Conservation (phyloP, 805 yeast species). For the Wickerhamiella qilinensis region DNA sequence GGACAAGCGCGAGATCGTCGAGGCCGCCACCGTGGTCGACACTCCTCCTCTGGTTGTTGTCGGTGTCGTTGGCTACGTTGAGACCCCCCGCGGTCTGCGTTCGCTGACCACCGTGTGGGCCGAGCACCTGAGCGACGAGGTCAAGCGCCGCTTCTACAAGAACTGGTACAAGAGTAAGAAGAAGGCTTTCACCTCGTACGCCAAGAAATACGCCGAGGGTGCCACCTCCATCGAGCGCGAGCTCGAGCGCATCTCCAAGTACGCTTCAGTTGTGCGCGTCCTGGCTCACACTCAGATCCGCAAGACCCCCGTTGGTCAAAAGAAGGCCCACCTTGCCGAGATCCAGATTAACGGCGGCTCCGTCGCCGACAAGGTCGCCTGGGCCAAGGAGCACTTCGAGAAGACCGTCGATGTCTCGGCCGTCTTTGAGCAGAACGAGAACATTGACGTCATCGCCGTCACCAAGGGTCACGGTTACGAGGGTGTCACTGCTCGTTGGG, state of each 20-base stretch:
- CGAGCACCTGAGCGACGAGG: slow-evolving; percentile 98
- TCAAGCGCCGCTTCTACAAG: slow-evolving; percentile 99
- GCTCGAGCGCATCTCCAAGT: slow-evolving; percentile 96
- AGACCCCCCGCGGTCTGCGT: slow-evolving; percentile 99
- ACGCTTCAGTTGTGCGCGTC: slow-evolving; percentile 97
- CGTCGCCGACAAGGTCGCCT: slow-evolving; percentile 88
- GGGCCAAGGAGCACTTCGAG: slow-evolving; percentile 98
- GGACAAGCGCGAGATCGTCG: slow-evolving; percentile 99
- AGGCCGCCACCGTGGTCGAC: slow-evolving; percentile 98
- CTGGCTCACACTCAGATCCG: slow-evolving; percentile 98
- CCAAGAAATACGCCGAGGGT: slow-evolving; percentile 91
- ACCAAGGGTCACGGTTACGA: slow-evolving; percentile 99
- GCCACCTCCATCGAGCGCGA: slow-evolving; percentile 84
- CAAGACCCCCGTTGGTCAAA: slow-evolving; percentile 97
- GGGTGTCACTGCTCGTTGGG: slow-evolving; percentile 99
- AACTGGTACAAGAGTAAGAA: slow-evolving; percentile 99
- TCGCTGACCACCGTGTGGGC: slow-evolving; percentile 99
- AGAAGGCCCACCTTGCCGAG: slow-evolving; percentile 99
- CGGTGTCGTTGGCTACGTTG: slow-evolving; percentile 99
- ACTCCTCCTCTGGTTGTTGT: slow-evolving; percentile 98
- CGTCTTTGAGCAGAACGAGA: slow-evolving; percentile 97
- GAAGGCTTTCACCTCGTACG: slow-evolving; percentile 99
- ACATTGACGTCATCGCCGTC: slow-evolving; percentile 96
- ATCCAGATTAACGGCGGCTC: slow-evolving; percentile 99
- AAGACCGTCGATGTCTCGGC: slow-evolving; percentile 92